Conservation (phyloP, 306 rosid genomes). For the Crotalaria pallida region DNA sequence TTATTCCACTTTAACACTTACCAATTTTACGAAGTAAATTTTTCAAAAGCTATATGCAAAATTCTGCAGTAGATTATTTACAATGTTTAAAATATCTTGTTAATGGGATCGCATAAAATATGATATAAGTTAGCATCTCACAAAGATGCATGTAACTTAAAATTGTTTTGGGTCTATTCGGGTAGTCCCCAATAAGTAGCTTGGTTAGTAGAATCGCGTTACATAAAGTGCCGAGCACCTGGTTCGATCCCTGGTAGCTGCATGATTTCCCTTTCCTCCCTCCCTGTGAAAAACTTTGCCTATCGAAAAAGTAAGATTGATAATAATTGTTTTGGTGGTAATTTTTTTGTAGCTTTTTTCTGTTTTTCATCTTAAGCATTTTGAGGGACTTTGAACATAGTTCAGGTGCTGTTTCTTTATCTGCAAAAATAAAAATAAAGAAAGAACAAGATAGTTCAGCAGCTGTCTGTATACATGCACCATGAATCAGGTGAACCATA, state of each 20-base stretch:
- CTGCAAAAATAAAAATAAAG: background rate
- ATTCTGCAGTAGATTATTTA: background rate
- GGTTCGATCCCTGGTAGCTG: too few species aligned
- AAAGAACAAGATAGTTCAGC: background rate
- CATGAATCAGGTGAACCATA: background rate
- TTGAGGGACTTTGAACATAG: background rate
- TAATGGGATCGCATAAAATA: background rate
- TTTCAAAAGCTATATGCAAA: conserved; percentile 5
- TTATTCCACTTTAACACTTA: background rate
- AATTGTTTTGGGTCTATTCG: conserved; percentile 7
- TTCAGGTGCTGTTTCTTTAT: background rate
- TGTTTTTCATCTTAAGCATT: background rate
- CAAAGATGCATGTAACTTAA: background rate
- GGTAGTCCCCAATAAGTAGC: too few species aligned
- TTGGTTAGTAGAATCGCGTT: too few species aligned
- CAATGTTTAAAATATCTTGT: background rate
- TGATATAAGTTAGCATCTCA: background rate
- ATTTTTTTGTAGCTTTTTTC: background rate
- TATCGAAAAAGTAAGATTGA: too few species aligned
- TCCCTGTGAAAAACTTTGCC: too few species aligned
- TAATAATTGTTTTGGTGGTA: too few species aligned
- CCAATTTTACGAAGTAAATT: background rate
- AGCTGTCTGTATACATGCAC: background rate
- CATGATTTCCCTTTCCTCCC: too few species aligned
- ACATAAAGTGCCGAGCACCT: too few species aligned